Evolutionary conservation across 352 stramenopile genomes (phyloP), one percentile per base, ranked within the genome.

Genomic region (Pythium aquatile): DNA sequence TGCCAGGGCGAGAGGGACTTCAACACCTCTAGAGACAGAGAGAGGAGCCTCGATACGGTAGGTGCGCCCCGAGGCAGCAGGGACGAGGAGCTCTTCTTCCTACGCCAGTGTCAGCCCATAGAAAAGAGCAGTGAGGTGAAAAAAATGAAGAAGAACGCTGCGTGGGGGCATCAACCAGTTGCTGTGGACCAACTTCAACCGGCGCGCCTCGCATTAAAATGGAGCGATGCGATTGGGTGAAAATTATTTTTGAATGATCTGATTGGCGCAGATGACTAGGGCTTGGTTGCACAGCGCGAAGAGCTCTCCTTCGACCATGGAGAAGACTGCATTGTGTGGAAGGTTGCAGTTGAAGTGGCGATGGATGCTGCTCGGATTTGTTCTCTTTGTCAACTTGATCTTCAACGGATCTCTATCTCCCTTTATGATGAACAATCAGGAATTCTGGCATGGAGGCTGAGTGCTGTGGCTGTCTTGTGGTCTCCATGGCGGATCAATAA

Each of bases 111-210:
- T 29, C n/a, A 20, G 17, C 44, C 24, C 35, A 46, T 33, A 33
- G 35, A 49, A 32, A 61, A 48, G 46, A 32, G 29, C 48, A 58
- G 39, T 42, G 39, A 65, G n/a, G 33, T 30, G 57, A 65, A 57
- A 67, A 57, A 57, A 60, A 56, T 61, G 42, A 48, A 54, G 30
- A 57, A 57, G 52, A 58, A 55, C 28, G n/a, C 10, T 33, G 47
- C 9, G 16, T 47, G 20, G 29, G 24, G 56, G 13, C 47, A 58
- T 53, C 39, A 40, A 57, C 46, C 54, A 68, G 54, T 58, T 68
- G 42, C 52, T 33, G 59, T 35, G n/a, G 24, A 53, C 44, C 56
- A 77, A 77, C 70, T 77, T 77, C 70, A 77, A 77, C 62, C 40
- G 49, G 24, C 42, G 30, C n/a, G 29, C 49, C 44, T 51, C 44